These are phyloP conservation scores for Delphinella strobiligena DNA, from an alignment of 2,329 filamentous ascomycete species.

Conservation along the genomic window DNA sequence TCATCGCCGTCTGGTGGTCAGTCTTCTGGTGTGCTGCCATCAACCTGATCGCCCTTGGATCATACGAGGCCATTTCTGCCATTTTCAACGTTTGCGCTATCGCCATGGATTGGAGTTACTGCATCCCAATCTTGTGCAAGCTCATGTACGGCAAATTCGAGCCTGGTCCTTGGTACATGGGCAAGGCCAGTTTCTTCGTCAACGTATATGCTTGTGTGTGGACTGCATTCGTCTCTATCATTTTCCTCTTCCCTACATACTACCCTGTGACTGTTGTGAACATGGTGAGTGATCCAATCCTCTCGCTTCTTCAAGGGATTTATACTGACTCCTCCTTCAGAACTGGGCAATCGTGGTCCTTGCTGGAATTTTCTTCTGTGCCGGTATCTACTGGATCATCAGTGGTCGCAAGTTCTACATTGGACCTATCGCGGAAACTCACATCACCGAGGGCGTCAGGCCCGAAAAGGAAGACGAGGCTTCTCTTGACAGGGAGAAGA, in stretches of 20 bases:
- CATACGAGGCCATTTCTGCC: conserved; percentile 40
- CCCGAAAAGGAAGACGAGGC: neutral
- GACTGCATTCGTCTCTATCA: conserved; percentile 50
- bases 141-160: conserved; percentile 1
- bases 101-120: conserved; percentile 41
- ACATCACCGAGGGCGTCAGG: neutral
- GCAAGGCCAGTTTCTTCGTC: conserved; percentile 45
- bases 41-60: conserved; percentile 47
- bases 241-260: conserved; percentile 40
- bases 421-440: conserved; percentile 1
- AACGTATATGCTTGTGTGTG: conserved; percentile 47
- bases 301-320: neutral
- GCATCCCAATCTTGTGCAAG: conserved; percentile 2
- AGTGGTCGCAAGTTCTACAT: conserved; percentile 4
- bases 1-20: conserved; percentile 45
- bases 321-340: too few relatives aligned
- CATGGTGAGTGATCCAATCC: conserved; percentile 29
- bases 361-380: neutral
- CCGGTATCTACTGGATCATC: conserved; percentile 1
- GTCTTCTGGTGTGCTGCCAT: conserved; percentile 43
- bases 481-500: conserved; percentile 5
- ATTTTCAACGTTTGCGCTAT: conserved; percentile 42
- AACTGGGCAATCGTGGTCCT: conserved; percentile 1
- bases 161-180: conserved; percentile 20
- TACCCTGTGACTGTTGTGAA: conserved; percentile 28